Base-by-base conservation (phyloP, 257 asterid species). In the Ballota nigra region DNA sequence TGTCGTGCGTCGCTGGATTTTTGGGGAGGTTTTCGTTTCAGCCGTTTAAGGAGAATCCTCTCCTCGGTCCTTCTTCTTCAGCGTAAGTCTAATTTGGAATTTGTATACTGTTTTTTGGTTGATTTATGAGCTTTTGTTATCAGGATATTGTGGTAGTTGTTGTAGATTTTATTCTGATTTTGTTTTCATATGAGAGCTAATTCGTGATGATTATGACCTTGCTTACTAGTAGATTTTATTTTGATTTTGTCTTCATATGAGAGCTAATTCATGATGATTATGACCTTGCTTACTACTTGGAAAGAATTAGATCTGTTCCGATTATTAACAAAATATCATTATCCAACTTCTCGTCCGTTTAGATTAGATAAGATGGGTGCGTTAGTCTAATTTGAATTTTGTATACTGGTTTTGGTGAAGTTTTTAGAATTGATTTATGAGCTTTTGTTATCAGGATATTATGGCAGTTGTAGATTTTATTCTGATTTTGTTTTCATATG, bases 21-120 rank as follows among this genome's bases (percentile, higher is more conserved):
- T 60, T 92, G 70, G 97, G 98, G 13, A 86, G 98, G 79, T 77
- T 92, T 34, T 86, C 98, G 0, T 92, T 92, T 84, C 97, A 92
- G 86, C 97, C 98, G 2, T 80, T 92, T 58, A 83, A 79, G 65
- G 98, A 92, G 55, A 89, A 89, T 69, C 98, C 95, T 65, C 92
- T 92, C 52, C 96, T 92, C 26, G 98, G 98, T 0, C 97, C 98
- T 47, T 89, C 97, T 56, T 88, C 98, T 70, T 47, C 84, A 13
- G 70, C 98, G 98, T 92, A 83, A 81, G 96, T 59, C 43, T 59
- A 8, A 23, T 41, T 47, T 64, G 53, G 34, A 68, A 52, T 68
- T 68, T 20, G 4, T 53, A 0, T 55, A 3, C 38, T 55, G 41
- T 15, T 6, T 59, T 45, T 28, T 24, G 18, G 16, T 59, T 61